A percentile compares a stretch with the other conserved stretches of the same genome.
Conservation (phyloP, 495 filamentous ascomycete genomes). For the Melanomma pulvis-pyrius region DNA sequence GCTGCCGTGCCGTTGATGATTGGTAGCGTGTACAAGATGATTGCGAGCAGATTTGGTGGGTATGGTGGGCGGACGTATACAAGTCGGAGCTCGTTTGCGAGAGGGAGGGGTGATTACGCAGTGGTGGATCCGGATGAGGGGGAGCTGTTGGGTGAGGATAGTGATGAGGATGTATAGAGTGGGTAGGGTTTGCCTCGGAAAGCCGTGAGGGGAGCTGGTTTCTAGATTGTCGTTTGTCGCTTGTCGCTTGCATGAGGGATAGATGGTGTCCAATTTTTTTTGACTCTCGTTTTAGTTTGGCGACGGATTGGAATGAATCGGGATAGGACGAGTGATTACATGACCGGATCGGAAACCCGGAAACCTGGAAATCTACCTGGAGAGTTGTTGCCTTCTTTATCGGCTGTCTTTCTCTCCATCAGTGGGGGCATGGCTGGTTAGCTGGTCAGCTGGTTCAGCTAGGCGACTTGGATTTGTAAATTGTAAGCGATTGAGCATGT, state of each 20-base stretch:
- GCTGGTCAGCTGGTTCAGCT: too few species aligned
- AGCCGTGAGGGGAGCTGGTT: neutral
- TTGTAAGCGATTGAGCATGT: slow-evolving; percentile 5
- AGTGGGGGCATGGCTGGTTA: too few species aligned
- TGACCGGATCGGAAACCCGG: too few species aligned
- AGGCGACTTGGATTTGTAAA: neutral
- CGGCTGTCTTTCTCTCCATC: too few species aligned
- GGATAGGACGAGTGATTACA: too few species aligned
- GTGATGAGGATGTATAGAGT: slow-evolving; percentile 74
- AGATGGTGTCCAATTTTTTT: neutral
- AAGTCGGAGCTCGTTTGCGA: slow-evolving; percentile 80
- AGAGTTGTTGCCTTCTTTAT: too few species aligned
- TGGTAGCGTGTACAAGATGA: slow-evolving; percentile 67
- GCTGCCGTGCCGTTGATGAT: slow-evolving; percentile 73
- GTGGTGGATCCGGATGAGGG: slow-evolving; percentile 91
- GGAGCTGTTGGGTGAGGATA: slow-evolving; percentile 87
- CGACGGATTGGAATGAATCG: too few species aligned
- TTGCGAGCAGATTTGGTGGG: slow-evolving; percentile 30
- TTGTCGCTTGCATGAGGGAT: slow-evolving; percentile 3
- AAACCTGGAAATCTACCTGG: too few species aligned
- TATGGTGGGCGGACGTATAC: slow-evolving; percentile 68
- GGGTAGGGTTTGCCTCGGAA: neutral
- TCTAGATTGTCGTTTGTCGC: neutral
- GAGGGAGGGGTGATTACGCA: slow-evolving; percentile 80
- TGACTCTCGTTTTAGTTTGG: neutral